phyloP scores from a whole-genome alignment of 805 yeast genomes.

The Ogataea populi-albae region DNA sequence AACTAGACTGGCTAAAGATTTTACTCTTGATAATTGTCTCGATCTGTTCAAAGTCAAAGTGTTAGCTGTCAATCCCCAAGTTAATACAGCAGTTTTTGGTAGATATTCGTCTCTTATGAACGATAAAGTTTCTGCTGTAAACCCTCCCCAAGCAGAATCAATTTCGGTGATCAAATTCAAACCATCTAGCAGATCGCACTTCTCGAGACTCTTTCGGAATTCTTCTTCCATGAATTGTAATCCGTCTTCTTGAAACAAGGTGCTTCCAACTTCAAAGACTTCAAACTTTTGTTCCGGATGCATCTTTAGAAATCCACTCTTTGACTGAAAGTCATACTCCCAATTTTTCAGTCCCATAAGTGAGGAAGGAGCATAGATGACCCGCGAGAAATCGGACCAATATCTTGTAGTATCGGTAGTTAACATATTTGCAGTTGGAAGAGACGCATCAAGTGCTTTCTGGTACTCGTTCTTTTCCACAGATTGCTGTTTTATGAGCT shows the following conservation, averaged over 20 bases:
- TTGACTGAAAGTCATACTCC: constrained; percentile 44
- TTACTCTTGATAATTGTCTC: constrained; percentile 40
- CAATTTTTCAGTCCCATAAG: constrained; percentile 57
- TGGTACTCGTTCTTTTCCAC: constrained; percentile 59
- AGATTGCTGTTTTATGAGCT: constrained; percentile 30
- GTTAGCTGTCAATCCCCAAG: constrained; percentile 40
- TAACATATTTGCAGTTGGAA: constrained; percentile 34
- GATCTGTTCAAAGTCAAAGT: constrained; percentile 6
- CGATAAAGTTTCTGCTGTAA: constrained; percentile 49
- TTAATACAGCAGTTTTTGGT: constrained; percentile 43
- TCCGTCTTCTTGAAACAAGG: constrained; percentile 48
- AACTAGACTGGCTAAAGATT: constrained; percentile 43
- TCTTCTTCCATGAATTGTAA: constrained; percentile 54
- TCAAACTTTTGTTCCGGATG: constrained; percentile 41
- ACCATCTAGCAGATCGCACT: constrained; percentile 73
- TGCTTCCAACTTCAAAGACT: constrained; percentile 53
- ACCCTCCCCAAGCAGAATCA: constrained; percentile 86
- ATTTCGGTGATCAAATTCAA: constrained; percentile 65
- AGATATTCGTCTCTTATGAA: constrained; percentile 68
- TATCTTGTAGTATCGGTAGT: constrained; percentile 44
- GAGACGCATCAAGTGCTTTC: constrained; percentile 52
- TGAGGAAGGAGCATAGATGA: constrained; percentile 62
- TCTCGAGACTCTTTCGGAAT: constrained; percentile 65
- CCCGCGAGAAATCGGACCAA: constrained; percentile 80
- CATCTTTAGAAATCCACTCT: constrained; percentile 20